Evolutionary conservation across 257 asterid genomes (phyloP).

Genomic region (Salvia hispanica): DNA sequence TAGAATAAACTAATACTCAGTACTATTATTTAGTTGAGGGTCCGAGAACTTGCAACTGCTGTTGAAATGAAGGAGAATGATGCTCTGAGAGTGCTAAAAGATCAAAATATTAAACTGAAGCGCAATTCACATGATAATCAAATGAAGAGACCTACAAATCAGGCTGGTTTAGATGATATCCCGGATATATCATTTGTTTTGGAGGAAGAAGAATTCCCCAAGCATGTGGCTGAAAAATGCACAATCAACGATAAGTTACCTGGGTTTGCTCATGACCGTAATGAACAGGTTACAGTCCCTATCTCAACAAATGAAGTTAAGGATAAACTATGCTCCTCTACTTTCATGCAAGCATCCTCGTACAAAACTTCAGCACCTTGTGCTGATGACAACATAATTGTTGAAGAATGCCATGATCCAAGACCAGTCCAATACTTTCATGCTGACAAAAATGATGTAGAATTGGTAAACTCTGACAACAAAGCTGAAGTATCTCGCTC

Average conservation of each 20-base stretch:
- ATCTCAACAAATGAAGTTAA: conserved; percentile 31
- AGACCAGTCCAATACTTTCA: conserved; percentile 34
- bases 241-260: conserved; percentile 27
- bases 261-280: conserved; percentile 32
- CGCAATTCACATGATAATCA: conserved; percentile 36
- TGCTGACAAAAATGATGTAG: conserved; percentile 41
- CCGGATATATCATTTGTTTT: conserved; percentile 34
- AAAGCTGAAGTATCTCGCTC: conserved; percentile 40
- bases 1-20: conserved; percentile 26
- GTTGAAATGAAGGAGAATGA: conserved; percentile 70
- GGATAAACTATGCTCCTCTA: conserved; percentile 31
- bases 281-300: conserved; percentile 34
- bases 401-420: conserved; percentile 32
- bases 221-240: conserved; percentile 31
- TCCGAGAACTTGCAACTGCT: conserved; percentile 65
- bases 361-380: conserved; percentile 17
- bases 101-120: conserved; percentile 33
- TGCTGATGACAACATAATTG: conserved; percentile 26
- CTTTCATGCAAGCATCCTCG: conserved; percentile 29
- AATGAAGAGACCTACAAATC: conserved; percentile 37
- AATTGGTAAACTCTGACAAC: conserved; percentile 32
- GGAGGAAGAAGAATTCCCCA: conserved; percentile 33
- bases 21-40: conserved; percentile 51
- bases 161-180: conserved; percentile 32
- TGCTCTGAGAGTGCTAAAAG: conserved; percentile 61